A percentile compares a stretch with the other conserved stretches of the same genome.
phyloP scores from a whole-genome alignment of 2,329 filamentous ascomycete species.

The Cercospora sp. region DNA sequence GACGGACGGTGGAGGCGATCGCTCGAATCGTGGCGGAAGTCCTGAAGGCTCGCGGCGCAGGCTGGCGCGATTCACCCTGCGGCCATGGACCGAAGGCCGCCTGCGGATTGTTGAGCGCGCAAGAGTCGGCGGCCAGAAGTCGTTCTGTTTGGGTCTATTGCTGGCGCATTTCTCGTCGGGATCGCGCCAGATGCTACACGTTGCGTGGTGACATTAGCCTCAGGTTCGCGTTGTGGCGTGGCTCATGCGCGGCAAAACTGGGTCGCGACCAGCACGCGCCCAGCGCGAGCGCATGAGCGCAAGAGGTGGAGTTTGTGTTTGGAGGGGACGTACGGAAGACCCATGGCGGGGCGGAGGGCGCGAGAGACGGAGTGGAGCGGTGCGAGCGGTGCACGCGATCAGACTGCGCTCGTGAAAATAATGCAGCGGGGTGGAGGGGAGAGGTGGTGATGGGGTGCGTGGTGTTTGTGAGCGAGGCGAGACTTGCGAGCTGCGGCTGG shows the following conservation, averaged over 20 bases:
- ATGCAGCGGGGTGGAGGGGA: conserved; percentile 16
- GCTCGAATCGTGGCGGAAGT: conserved; percentile 31
- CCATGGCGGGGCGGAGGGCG: conserved; percentile 41
- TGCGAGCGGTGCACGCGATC: conserved; percentile 26
- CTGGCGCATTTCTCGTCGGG: conserved; percentile 46
- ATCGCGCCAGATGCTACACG: conserved; percentile 52
- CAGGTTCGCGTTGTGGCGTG: conserved; percentile 6
- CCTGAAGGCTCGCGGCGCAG: conserved; percentile 33
- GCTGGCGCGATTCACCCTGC: conserved; percentile 28
- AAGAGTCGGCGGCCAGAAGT: conserved; percentile 36
- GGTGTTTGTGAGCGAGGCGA: conserved; percentile 5
- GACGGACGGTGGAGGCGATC: conserved; percentile 26
- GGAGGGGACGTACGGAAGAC: conserved; percentile 48
- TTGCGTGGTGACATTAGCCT: conserved; percentile 15
- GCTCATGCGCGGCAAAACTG: conserved; percentile 12
- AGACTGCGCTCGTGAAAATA: conserved; percentile 23
- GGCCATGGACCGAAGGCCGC: conserved; percentile 36
- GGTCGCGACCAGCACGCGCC: conserved; percentile 12
- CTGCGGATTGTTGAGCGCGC: conserved; percentile 60
- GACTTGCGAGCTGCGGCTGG: background rate
- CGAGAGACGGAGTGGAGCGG: conserved; percentile 20
- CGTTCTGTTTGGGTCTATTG: conserved; percentile 52
- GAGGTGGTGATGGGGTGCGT: conserved; percentile 12
- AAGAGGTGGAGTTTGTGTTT: conserved; percentile 1
- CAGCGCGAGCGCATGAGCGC: conserved; percentile 4